phyloP scores from a whole-genome alignment of 495 filamentous ascomycete genomes.

The Neohortaea acidophila region DNA sequence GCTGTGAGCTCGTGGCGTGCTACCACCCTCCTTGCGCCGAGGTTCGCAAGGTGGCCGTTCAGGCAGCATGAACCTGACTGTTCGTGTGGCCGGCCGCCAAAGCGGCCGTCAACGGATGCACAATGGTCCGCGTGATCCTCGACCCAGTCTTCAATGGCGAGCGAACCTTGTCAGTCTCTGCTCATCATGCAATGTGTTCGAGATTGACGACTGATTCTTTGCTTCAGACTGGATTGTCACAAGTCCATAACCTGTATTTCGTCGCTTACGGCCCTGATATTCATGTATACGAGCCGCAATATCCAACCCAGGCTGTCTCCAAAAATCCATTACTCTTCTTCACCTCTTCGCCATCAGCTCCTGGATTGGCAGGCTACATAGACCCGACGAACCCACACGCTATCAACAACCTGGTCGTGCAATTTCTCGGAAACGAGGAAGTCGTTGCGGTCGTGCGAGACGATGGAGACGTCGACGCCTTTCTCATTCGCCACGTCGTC shows the following conservation, averaged over 20 bases:
- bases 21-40: too few species aligned
- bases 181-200: too few species aligned
- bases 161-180: too few species aligned
- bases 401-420: constrained; percentile 65
- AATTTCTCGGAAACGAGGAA: constrained; percentile 67
- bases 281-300: constrained; percentile 56
- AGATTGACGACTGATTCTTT: constrained; percentile 4
- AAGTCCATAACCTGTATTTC: constrained; percentile 55
- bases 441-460: constrained; percentile 63
- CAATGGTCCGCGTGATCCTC: too few species aligned
- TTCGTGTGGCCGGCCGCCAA: too few species aligned
- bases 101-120: too few species aligned
- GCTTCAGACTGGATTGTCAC: constrained; percentile 42
- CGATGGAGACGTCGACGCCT: constrained; percentile 78
- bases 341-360: constrained; percentile 39
- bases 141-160: too few species aligned
- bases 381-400: constrained; percentile 45
- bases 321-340: constrained; percentile 49
- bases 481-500: constrained; percentile 47
- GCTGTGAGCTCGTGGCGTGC: too few species aligned
- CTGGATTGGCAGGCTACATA: constrained; percentile 38
- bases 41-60: too few species aligned
- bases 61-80: too few species aligned
- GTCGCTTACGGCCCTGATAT: constrained; percentile 57
- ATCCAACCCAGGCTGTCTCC: constrained; percentile 48